Percentiles rank a stretch among this genome's conserved stretches.
phyloP scores from a whole-genome alignment of 2,329 filamentous ascomycete species.

The Microcyclosporella mali region DNA sequence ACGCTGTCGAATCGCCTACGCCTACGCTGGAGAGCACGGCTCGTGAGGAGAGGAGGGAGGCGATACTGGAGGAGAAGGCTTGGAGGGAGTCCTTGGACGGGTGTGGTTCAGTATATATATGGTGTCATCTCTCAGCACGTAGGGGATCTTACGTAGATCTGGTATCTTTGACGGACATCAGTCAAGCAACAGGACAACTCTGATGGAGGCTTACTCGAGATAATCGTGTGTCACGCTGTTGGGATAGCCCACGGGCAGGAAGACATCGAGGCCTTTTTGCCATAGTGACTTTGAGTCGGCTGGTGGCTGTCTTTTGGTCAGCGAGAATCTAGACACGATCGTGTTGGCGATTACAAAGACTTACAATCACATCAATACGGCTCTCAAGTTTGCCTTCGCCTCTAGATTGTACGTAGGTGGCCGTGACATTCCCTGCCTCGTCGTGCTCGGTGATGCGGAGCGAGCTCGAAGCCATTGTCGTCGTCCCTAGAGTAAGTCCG shows the following conservation, averaged over 20 bases:
- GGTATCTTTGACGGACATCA: conserved; percentile 46
- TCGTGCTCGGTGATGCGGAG: conserved; percentile 38
- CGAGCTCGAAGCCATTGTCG: conserved; percentile 10
- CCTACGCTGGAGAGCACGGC: conserved; percentile 75
- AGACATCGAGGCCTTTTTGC: conserved; percentile 57
- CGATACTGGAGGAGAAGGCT: conserved; percentile 78
- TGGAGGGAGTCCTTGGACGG: conserved; percentile 63
- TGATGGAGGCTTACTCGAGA: conserved; percentile 54
- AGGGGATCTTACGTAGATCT: conserved; percentile 65
- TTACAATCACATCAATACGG: conserved; percentile 45
- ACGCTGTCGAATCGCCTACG: conserved; percentile 72
- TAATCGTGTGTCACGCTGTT: conserved; percentile 83
- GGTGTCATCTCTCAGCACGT: conserved; percentile 21
- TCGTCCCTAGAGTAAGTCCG: neutral
- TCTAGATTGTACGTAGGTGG: conserved; percentile 45
- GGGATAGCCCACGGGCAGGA: conserved; percentile 82
- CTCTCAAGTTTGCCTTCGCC: conserved; percentile 18
- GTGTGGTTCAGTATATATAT: neutral
- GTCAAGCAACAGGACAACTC: neutral
- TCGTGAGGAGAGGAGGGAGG: conserved; percentile 69
- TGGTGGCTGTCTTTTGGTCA: conserved; percentile 11
- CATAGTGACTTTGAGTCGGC: conserved; percentile 23
- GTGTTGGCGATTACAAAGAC: conserved; percentile 10
- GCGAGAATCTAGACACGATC: neutral
- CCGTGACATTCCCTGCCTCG: conserved; percentile 45